phyloP scores from a whole-genome alignment of 352 stramenopile species.

The Globisporangium perplexum region DNA sequence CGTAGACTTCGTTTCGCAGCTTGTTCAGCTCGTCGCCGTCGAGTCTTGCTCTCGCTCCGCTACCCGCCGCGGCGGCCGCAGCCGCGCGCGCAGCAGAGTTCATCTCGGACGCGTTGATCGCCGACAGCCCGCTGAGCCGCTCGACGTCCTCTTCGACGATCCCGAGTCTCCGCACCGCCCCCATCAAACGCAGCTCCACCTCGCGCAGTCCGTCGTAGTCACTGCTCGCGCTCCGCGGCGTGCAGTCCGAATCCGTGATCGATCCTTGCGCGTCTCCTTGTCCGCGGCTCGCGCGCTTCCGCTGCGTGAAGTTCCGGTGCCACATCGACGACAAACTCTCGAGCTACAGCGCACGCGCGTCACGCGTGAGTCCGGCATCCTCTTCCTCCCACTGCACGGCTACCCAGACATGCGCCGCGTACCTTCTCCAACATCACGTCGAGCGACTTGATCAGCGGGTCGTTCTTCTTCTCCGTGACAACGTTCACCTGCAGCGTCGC shows the following conservation, averaged over 20 bases:
- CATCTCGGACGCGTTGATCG: constrained; percentile 19
- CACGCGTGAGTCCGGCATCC: neutral
- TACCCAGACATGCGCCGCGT: constrained; percentile 2
- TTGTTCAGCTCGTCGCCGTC: constrained; percentile 35
- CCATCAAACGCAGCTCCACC: constrained; percentile 53
- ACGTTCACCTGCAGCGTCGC: constrained; percentile 64
- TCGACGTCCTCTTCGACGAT: constrained; percentile 66
- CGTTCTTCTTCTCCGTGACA: constrained; percentile 70
- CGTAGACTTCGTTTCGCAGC: constrained; percentile 42
- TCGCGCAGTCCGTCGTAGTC: constrained; percentile 36
- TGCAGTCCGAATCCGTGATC: constrained; percentile 12
- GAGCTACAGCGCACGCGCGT: constrained; percentile 15
- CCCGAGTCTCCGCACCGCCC: constrained; percentile 42
- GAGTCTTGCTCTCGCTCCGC: neutral
- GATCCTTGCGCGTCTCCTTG: constrained; percentile 7
- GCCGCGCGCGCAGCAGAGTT: constrained; percentile 2
- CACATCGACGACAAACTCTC: constrained; percentile 57
- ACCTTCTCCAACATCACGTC: constrained; percentile 67
- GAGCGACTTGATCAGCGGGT: constrained; percentile 64
- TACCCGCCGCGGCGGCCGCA: neutral
- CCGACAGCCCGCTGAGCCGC: constrained; percentile 29
- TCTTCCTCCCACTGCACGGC: neutral
- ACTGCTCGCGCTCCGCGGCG: constrained; percentile 6
- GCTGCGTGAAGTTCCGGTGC: constrained; percentile 55
- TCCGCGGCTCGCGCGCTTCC: constrained; percentile 12